These are phyloP conservation scores for Beta lomatogona DNA, from an alignment of 179 eudicot species.

Conservation along the genomic window DNA sequence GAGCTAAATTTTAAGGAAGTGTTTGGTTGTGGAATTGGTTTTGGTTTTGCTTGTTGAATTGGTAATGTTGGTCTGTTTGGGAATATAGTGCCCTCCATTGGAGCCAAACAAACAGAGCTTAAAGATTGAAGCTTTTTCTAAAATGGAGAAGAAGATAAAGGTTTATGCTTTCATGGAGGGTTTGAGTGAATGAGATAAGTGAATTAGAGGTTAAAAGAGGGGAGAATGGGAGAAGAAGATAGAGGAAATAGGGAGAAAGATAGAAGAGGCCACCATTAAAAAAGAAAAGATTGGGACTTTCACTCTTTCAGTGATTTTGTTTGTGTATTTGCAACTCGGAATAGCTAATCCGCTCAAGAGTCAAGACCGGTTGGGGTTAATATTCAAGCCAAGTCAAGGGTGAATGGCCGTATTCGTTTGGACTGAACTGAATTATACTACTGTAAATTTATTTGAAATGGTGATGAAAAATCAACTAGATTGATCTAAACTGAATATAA, in stretches of 20 bases:
- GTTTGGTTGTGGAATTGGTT: slow-evolving; percentile 28
- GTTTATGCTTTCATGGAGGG: slow-evolving; percentile 6
- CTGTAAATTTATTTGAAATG: no score
- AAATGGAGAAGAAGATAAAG: slow-evolving; percentile 8
- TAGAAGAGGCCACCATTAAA: background rate
- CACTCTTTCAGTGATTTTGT: background rate
- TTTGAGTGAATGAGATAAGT: slow-evolving; percentile 12
- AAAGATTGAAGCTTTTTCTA: background rate
- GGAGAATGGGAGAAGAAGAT: background rate
- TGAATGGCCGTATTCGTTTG: no score
- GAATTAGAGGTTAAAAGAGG: slow-evolving; percentile 14
- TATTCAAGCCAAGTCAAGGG: no score
- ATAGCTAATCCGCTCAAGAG: background rate
- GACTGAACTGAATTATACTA: no score
- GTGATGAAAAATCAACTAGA: no score
- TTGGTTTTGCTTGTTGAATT: slow-evolving; percentile 45
- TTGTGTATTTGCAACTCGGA: background rate
- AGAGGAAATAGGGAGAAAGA: background rate
- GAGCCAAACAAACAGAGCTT: slow-evolving; percentile 15
- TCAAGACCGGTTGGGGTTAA: background rate
- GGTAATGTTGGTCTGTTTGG: slow-evolving; percentile 74
- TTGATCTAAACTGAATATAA: no score
- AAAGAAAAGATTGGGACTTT: slow-evolving; percentile 17
- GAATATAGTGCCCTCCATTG: slow-evolving; percentile 68
- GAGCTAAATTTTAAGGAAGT: slow-evolving; percentile 49